Evolutionary conservation across 768 basidiomycete genomes (phyloP), one percentile per base, ranked within the genome.

Genomic region (Leccinum sublutescens): DNA sequence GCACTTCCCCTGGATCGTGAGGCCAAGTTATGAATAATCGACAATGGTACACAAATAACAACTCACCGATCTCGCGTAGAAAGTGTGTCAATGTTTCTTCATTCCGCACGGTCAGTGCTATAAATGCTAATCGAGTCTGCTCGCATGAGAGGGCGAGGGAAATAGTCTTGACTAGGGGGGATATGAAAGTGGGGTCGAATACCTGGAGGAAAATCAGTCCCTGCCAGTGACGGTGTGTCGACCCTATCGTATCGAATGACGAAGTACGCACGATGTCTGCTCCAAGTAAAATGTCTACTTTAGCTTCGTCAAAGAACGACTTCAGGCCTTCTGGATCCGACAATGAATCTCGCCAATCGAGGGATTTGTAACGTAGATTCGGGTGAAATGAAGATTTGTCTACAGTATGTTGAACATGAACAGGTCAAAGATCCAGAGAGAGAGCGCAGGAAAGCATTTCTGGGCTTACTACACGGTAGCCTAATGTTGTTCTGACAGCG

Each of bases 261-360:
- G 38, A 33, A 47, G 48, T 40, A 64, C 79, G 48, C 59, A 82
- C 82, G 50, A 91, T 77, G 67, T 93, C 91, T 45, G 91, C 86
- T 8, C 91, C 90, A 1, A 93, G 66, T 38, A 93, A 76, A 8
- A 91, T 55, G 52, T 89, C 84, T 2, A 82, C 76, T 6, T 77
- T 68, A 19, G 78, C 74, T 21, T 79, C 73, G 23, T 69, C 57
- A 4, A 91, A 63, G 10, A 75, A 60, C 14, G 56, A 57, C 15
- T 50, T 45, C 51, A 61, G 52, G 9, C 58, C 52, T 23, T 70
- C 64, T 21, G 68, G 64, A 4, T 59, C 43, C 34, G 79, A 76
- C n/a, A 83, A 63, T 4, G 88, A 81, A 58, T 84, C 79, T 10
- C 77, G 75, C 91, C 91, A 93, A 67, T 92, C 87, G 17, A 91